Percentiles rank a stretch among this genome's conserved stretches.
phyloP scores from a whole-genome alignment of 345 rosid species.

The Salix exigua region DNA sequence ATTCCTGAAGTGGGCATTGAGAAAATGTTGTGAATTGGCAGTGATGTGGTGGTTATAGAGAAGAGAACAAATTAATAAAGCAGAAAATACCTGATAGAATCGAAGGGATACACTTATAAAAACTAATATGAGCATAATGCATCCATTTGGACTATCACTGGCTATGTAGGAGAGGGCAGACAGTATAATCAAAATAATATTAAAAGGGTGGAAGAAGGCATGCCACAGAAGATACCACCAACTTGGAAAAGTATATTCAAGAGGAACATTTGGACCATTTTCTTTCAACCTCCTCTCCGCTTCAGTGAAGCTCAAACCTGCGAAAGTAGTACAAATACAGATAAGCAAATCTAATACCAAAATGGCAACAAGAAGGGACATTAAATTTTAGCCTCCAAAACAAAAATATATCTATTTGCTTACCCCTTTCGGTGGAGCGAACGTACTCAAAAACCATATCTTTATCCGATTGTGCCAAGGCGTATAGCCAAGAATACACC shows the following conservation, averaged over 20 bases:
- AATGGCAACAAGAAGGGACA: neutral
- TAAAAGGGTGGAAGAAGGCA: conserved; percentile 71
- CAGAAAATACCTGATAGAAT: conserved; percentile 49
- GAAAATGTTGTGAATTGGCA: neutral
- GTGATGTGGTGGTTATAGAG: too few relatives aligned
- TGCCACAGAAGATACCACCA: conserved; percentile 68
- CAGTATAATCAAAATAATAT: conserved; percentile 55
- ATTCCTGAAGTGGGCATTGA: conserved; percentile 39
- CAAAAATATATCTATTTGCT: neutral
- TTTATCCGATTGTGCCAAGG: conserved; percentile 49
- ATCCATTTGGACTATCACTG: conserved; percentile 63
- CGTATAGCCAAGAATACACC: conserved; percentile 59
- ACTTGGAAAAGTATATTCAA: conserved; percentile 41
- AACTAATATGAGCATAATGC: conserved; percentile 60
- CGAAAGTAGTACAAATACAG: neutral
- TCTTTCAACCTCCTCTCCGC: conserved; percentile 63
- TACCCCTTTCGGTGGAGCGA: conserved; percentile 69
- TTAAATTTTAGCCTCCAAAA: conserved; percentile 9
- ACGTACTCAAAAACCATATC: conserved; percentile 62
- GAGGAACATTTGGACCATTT: conserved; percentile 60
- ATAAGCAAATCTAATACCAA: neutral
- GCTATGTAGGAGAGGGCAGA: conserved; percentile 56
- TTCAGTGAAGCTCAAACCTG: conserved; percentile 69
- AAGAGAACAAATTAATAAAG: neutral
- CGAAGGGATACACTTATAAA: conserved; percentile 59